phyloP scores from a whole-genome alignment of 192 early-diverging fungal species.

The Linnemannia zychae region DNA sequence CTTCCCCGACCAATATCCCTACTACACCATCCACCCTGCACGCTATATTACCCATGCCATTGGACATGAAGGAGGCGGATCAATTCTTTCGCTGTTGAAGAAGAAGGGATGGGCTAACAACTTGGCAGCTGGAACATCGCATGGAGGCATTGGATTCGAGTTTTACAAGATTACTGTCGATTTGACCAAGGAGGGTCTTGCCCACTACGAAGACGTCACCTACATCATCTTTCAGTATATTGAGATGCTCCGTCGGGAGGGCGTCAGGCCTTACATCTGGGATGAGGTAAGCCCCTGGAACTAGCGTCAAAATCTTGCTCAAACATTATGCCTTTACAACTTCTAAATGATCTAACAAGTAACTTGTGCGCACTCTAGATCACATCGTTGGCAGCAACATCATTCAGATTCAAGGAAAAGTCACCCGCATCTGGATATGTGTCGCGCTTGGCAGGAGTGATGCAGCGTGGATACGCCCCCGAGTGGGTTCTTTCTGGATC shows the following conservation, averaged over 20 bases:
- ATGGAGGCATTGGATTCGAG: constrained; percentile 78
- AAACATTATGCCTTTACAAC: background rate
- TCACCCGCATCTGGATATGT: constrained; percentile 72
- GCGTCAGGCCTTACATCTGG: constrained; percentile 85
- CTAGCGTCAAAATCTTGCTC: constrained; percentile 57
- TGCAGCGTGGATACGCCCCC: constrained; percentile 84
- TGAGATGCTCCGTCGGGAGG: constrained; percentile 79
- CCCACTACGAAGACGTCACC: constrained; percentile 85
- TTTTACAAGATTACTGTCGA: constrained; percentile 89
- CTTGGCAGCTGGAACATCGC: constrained; percentile 73
- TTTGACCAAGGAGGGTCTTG: constrained; percentile 87
- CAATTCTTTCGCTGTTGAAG: constrained; percentile 87
- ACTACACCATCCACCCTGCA: constrained; percentile 71
- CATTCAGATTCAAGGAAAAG: constrained; percentile 86
- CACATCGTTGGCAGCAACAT: constrained; percentile 60
- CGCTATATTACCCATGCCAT: constrained; percentile 90
- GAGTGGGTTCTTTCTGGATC: constrained; percentile 76
- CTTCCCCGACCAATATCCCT: constrained; percentile 82
- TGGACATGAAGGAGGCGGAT: constrained; percentile 93
- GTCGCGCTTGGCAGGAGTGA: constrained; percentile 77
- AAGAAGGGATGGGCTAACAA: constrained; percentile 92
- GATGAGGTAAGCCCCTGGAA: constrained; percentile 72
- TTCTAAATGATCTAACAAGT: background rate
- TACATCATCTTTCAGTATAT: constrained; percentile 91
- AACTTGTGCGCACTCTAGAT: constrained; percentile 28